A percentile compares a stretch with the other conserved stretches of the same genome.
These are phyloP conservation scores for Posidonia australis DNA, from an alignment of 106 monocot genomes.

Conservation along the genomic window DNA sequence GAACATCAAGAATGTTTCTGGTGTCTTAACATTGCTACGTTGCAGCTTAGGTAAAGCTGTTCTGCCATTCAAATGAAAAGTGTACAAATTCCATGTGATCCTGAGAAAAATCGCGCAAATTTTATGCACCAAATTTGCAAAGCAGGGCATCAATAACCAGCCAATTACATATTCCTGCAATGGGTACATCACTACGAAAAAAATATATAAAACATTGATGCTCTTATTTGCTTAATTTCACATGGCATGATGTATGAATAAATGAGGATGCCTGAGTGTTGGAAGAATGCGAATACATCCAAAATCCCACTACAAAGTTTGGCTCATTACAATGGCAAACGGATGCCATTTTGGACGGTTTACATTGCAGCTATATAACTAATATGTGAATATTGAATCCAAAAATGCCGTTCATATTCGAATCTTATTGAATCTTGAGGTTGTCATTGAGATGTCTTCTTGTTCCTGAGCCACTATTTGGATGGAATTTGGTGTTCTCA, in stretches of 20 bases:
- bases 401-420: constrained; percentile 11
- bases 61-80: too few relatives aligned
- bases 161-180: too few relatives aligned
- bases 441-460: neutral
- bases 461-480: neutral
- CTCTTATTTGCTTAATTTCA: neutral
- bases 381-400: neutral
- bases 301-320: neutral
- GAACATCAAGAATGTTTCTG: too few relatives aligned
- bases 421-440: constrained; percentile 6
- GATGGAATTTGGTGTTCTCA: neutral
- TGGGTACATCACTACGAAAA: neutral
- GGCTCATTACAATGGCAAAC: neutral
- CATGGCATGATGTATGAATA: neutral
- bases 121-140: too few relatives aligned
- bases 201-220: neutral
- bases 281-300: constrained; percentile 1
- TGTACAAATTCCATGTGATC: too few relatives aligned
- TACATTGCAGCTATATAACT: neutral
- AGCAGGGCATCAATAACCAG: too few relatives aligned
- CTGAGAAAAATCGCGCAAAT: too few relatives aligned
- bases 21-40: too few relatives aligned
- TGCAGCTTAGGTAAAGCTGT: too few relatives aligned
- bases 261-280: neutral
- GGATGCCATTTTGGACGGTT: neutral